Conservation (phyloP, 2,329 filamentous ascomycete genomes). For the Fusarium virguliforme region DNA sequence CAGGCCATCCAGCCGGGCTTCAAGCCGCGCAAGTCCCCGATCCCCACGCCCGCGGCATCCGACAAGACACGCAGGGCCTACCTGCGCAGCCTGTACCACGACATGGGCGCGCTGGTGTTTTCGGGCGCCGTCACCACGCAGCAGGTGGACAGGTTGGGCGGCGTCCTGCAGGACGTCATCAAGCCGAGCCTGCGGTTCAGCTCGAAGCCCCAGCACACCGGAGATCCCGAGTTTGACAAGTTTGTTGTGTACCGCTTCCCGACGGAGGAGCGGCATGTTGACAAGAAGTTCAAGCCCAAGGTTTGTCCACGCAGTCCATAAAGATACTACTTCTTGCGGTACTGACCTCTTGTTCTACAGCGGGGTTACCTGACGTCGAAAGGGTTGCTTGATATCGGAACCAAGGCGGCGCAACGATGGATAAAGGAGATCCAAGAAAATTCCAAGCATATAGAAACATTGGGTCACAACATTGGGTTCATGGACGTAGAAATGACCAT, state of each 20-base stretch:
- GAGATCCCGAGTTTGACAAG: conserved; percentile 7
- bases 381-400: conserved; percentile 12
- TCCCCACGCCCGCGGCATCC: neutral
- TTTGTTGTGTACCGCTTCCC: conserved; percentile 34
- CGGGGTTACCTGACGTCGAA: conserved; percentile 13
- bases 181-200: conserved; percentile 19
- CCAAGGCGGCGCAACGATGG: conserved; percentile 19
- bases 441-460: neutral
- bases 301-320: conserved; percentile 18
- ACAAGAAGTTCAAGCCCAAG: neutral
- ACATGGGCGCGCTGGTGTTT: conserved; percentile 54
- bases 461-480: neutral
- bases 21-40: conserved; percentile 29
- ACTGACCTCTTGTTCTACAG: neutral
- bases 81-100: conserved; percentile 50
- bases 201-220: too few species aligned
- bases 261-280: conserved; percentile 30
- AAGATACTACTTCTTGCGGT: neutral
- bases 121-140: conserved; percentile 46
- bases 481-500: neutral
- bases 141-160: conserved; percentile 47
- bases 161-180: conserved; percentile 39
- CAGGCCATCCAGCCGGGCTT: conserved; percentile 41
- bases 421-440: neutral
- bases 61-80: neutral